Base-by-base conservation (phyloP, 1,139 yeast species). In the Schwanniomyces etchellsii region DNA sequence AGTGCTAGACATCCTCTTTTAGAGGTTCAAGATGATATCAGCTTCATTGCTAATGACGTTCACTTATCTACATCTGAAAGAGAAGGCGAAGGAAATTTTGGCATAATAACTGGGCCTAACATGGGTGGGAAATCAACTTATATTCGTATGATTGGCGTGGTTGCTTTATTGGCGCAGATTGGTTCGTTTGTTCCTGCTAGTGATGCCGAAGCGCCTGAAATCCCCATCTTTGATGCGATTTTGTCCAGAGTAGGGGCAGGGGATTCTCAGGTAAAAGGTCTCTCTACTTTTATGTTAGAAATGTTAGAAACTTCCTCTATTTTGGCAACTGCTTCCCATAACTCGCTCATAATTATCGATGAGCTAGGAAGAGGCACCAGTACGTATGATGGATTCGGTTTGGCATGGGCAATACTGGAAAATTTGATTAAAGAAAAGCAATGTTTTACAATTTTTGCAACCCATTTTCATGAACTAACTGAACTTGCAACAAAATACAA, bases 91-190 rank as follows among this genome's bases (percentile, higher is more conserved):
- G 62, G 55, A 1, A 66, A 77, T 12, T 89, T 91, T 48, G 68
- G 77, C 11, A 81, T 91, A 20, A 85, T 91, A 20, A 91, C 98
- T 0, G 98, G 98, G 13, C 98, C 98, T 24, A 91, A 91, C 50
- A 91, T 91, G 98, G 98, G 97, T 36, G 97, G 97, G 49, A 91
- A 91, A 54, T 86, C 96, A 1, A 89, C 97, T 0, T 91, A 84
- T 54, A 88, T 91, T 31, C 74, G 96, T 39, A 96, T 91, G 46
- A 70, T 86, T 32, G 98, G 97, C 7, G 93, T 85, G 2, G 81
- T 89, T 35, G 80, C 93, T 2, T 62, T 89, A 29, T 71, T 91
- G 85, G 88, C 91, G 21, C 98, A 91, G 54, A 74, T 89, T 18
- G 98, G 98, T 1, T 82, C 95, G 42, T 91, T 84, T 52, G 79